Evolutionary conservation across 306 rosid species (phyloP).

Genomic region (Cicer cuneatum): DNA sequence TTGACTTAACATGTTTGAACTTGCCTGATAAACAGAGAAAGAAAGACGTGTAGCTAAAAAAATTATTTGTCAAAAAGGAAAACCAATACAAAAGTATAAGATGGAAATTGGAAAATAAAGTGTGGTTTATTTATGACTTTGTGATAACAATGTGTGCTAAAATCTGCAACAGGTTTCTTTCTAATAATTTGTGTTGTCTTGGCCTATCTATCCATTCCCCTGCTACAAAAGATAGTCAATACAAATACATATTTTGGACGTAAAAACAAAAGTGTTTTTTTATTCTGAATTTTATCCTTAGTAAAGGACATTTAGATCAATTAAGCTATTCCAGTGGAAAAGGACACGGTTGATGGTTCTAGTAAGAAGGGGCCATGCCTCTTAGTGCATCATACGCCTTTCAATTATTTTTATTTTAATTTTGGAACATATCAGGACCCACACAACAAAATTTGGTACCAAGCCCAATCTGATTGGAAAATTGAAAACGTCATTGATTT

Average conservation of each 20-base stretch:
- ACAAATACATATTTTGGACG: constrained; percentile 38
- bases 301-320: constrained; percentile 30
- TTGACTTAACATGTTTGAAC: constrained; percentile 5
- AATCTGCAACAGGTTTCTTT: constrained; percentile 17
- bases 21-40: constrained; percentile 11
- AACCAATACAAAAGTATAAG: neutral
- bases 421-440: constrained; percentile 47
- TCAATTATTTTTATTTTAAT: constrained; percentile 30
- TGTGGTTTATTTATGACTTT: constrained; percentile 15
- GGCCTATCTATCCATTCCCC: constrained; percentile 28
- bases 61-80: neutral
- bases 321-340: constrained; percentile 44
- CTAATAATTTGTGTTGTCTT: constrained; percentile 32
- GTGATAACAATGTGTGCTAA: constrained; percentile 8
- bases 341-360: constrained; percentile 48
- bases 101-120: constrained; percentile 28
- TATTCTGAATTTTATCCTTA: constrained; percentile 43
- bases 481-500: constrained; percentile 18
- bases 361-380: constrained; percentile 46
- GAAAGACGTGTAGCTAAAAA: neutral
- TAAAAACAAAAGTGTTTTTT: constrained; percentile 42
- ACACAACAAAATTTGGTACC: constrained; percentile 37
- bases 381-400: constrained; percentile 21
- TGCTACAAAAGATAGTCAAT: constrained; percentile 41
- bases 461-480: constrained; percentile 10